Base-by-base conservation (phyloP, 768 basidiomycete genomes). In the Kwoniella europaea region DNA sequence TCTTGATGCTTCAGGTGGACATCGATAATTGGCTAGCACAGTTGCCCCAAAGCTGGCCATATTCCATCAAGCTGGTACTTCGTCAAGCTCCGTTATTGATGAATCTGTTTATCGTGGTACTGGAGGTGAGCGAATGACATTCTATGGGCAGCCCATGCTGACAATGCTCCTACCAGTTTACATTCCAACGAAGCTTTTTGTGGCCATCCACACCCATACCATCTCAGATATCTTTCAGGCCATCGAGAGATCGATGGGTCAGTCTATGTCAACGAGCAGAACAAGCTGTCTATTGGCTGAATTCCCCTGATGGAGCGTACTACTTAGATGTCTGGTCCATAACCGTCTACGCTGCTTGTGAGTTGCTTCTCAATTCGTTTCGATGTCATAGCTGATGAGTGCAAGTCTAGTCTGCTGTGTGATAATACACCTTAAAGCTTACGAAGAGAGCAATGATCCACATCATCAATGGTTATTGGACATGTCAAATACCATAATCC, bases 241-340 rank as follows among this genome's bases (percentile, higher is more conserved):
- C 74, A 4, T 59, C 71, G 0, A 35, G 42, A 27, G 63, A 64
- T 15, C 57, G 74, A 15, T 72, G 71, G 71, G 18, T 52, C 41
- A 57, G 15, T 2, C 46, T 75, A 4, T 56, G 61, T 13, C 57
- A 54, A 29, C 52, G 71, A 22, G 67, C 68, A 15, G 67, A 72
- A 41, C 61, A 72, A 42, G 74, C 65, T 10, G 59, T 70, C 12
- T 55, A 69, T 10, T 75, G 74, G 74, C 18, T 71, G 7, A 58
- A 64, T 24, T 67, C 71, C 4, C 60, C 67, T 3, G 58, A 67
- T 18, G 74, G 74, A 10, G 42, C 67, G 16, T 75, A 69, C 22
- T 72, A 72, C 46, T 52, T 75, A 10, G 74, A 75, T 56, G 62
- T 72, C 6, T 75, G 71, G 74, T 61, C 71, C 1, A 70, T 52